A percentile compares a stretch with the other conserved stretches of the same genome.
These are phyloP conservation scores for Coemansia sp. DNA, from an alignment of 192 early-diverging fungal species.

Conservation along the genomic window DNA sequence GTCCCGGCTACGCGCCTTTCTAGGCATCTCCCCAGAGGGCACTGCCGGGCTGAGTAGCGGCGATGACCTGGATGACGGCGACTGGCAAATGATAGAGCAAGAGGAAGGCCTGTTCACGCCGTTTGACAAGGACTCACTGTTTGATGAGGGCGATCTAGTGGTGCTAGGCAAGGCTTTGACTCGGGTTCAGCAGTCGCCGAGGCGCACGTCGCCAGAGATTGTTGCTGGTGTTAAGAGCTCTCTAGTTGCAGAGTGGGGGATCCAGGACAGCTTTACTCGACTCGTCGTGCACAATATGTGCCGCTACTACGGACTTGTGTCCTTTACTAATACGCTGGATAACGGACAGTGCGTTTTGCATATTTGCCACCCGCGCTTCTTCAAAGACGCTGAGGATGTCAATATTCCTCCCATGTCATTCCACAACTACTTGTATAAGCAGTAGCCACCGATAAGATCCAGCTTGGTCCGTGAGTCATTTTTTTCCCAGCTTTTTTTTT, in stretches of 20 bases:
- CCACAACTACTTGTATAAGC: slow-evolving; percentile 28
- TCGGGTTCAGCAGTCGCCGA: slow-evolving; percentile 2
- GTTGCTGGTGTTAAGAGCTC: slow-evolving; percentile 31
- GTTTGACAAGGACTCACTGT: slow-evolving; percentile 18
- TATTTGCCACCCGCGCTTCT: slow-evolving; percentile 47
- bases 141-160: slow-evolving; percentile 42
- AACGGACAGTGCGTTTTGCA: slow-evolving; percentile 30
- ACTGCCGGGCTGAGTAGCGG: background rate
- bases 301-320: slow-evolving; percentile 50
- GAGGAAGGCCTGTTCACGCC: slow-evolving; percentile 38
- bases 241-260: slow-evolving; percentile 36
- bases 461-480: background rate
- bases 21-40: slow-evolving; percentile 15
- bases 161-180: slow-evolving; percentile 24
- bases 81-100: slow-evolving; percentile 43
- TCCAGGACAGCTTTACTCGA: slow-evolving; percentile 46
- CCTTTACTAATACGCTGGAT: slow-evolving; percentile 37
- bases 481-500: background rate
- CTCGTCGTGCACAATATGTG: slow-evolving; percentile 50
- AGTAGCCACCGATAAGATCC: background rate
- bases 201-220: slow-evolving; percentile 18
- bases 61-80: slow-evolving; percentile 18
- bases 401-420: slow-evolving; percentile 20
- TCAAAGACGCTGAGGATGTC: slow-evolving; percentile 15
- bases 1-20: slow-evolving; percentile 28